Conservation (phyloP, 164 flowering plant species). For the Hamamelis virginiana region DNA sequence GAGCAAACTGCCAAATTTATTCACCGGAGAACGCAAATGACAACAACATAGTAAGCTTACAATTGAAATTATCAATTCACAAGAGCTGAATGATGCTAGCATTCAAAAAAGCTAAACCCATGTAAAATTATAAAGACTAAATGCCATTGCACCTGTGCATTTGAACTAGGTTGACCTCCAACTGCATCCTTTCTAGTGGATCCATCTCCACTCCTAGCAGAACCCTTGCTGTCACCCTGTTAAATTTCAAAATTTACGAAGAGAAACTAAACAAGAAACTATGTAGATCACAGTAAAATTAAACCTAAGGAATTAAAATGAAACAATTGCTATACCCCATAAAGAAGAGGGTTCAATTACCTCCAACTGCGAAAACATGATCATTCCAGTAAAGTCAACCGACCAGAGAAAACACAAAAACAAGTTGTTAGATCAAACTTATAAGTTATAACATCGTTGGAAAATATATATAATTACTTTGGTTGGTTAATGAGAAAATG, state of each 20-base stretch:
- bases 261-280: background rate
- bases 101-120: background rate
- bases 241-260: slow-evolving; percentile 2
- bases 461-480: background rate
- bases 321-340: background rate
- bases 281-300: background rate
- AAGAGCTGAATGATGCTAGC: background rate
- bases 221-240: slow-evolving; percentile 68
- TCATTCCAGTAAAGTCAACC: slow-evolving; percentile 2
- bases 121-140: background rate
- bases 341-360: slow-evolving; percentile 17
- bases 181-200: slow-evolving; percentile 37
- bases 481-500: background rate
- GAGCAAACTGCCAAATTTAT: slow-evolving; percentile 33
- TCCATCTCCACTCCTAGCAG: slow-evolving; percentile 43
- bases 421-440: background rate
- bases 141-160: slow-evolving; percentile 36
- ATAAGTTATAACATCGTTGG: background rate
- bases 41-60: background rate
- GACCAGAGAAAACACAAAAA: background rate
- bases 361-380: slow-evolving; percentile 37
- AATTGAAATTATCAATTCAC: background rate
- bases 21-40: background rate
- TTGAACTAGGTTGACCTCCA: slow-evolving; percentile 35
- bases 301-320: background rate